A percentile compares a stretch with the other conserved stretches of the same genome.
phyloP scores from a whole-genome alignment of 2,329 filamentous ascomycete genomes.

The Penicillium sumatraense region DNA sequence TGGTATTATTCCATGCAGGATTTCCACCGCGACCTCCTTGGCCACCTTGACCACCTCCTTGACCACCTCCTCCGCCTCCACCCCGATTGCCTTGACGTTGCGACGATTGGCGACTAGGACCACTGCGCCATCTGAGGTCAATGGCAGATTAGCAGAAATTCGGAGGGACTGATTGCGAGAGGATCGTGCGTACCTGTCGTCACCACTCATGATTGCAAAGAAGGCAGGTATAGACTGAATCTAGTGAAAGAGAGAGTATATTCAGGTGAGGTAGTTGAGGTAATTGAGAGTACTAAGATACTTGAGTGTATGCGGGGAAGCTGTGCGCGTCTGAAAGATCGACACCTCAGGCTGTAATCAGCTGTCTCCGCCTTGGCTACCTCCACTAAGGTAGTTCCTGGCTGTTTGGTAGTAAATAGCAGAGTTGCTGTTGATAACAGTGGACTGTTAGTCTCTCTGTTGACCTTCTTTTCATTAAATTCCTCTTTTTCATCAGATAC shows the following conservation, averaged over 20 bases:
- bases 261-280: too few relatives aligned
- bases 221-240: neutral
- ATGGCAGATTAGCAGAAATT: conserved; percentile 14
- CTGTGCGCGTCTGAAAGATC: conserved; percentile 19
- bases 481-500: too few relatives aligned
- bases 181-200: conserved; percentile 38
- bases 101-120: conserved; percentile 42
- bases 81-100: conserved; percentile 39
- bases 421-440: too few relatives aligned
- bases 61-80: conserved; percentile 31
- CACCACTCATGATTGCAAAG: conserved; percentile 40
- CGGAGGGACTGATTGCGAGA: neutral
- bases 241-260: neutral
- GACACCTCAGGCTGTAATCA: neutral
- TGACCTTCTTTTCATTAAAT: too few relatives aligned
- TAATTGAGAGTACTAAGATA: too few relatives aligned
- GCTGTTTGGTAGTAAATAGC: neutral
- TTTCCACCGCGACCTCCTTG: conserved; percentile 33
- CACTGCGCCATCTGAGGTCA: conserved; percentile 44
- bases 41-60: too few relatives aligned
- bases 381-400: too few relatives aligned
- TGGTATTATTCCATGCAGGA: conserved; percentile 34
- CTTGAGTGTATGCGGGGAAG: conserved; percentile 27
- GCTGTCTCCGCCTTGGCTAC: too few relatives aligned
- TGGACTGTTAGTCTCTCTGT: too few relatives aligned